phyloP scores from a whole-genome alignment of 2,329 filamentous ascomycete species.

The Apiospora kogelbergensis region DNA sequence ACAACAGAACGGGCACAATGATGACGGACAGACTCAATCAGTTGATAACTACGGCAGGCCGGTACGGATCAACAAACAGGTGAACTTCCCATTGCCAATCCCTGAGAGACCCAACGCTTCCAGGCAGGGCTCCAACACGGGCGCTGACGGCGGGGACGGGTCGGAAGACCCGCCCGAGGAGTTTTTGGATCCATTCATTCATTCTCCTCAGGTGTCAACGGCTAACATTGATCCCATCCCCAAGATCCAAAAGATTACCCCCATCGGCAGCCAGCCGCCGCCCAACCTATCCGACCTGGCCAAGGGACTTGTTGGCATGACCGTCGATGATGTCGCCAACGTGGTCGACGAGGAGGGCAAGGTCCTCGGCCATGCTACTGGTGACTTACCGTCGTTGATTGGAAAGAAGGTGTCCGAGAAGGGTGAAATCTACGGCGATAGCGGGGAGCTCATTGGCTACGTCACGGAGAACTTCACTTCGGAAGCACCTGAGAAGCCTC shows the following conservation, averaged over 20 bases:
- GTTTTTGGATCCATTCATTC: slow-evolving; percentile 31
- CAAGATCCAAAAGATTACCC: slow-evolving; percentile 42
- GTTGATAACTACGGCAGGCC: slow-evolving; percentile 33
- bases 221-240: slow-evolving; percentile 42
- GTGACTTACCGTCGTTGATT: slow-evolving; percentile 56
- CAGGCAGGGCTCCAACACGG: background rate
- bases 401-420: slow-evolving; percentile 45
- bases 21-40: slow-evolving; percentile 12
- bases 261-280: slow-evolving; percentile 34
- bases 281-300: slow-evolving; percentile 35
- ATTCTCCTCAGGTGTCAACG: slow-evolving; percentile 28
- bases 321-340: slow-evolving; percentile 55
- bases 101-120: slow-evolving; percentile 17
- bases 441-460: slow-evolving; percentile 43
- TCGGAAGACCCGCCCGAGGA: slow-evolving; percentile 32
- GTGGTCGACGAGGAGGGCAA: slow-evolving; percentile 49
- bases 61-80: slow-evolving; percentile 27
- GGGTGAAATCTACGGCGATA: slow-evolving; percentile 47
- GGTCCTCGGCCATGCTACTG: slow-evolving; percentile 51
- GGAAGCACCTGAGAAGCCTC: slow-evolving; percentile 1
- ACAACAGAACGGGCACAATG: background rate
- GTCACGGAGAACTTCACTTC: slow-evolving; percentile 42
- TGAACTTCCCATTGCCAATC: slow-evolving; percentile 32
- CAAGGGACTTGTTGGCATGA: slow-evolving; percentile 45
- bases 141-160: slow-evolving; percentile 20